Base-by-base conservation (phyloP, 345 rosid genomes). In the Murraya koenigii region DNA sequence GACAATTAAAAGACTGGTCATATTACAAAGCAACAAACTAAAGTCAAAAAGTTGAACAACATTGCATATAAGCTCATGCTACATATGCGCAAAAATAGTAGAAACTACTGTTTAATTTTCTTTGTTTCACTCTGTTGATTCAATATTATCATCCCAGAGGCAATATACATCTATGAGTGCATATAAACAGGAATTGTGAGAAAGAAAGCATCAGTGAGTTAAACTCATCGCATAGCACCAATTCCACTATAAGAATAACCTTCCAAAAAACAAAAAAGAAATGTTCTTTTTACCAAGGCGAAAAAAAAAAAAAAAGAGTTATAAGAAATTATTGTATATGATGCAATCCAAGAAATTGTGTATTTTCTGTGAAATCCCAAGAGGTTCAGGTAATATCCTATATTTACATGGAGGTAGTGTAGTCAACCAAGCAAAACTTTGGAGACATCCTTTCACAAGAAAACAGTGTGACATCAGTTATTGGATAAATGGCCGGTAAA, bases 1-100 rank as follows among this genome's bases (percentile, higher is more conserved):
- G 76, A 58, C 85, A 87, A 61, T 44, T 82, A 75, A 87, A 85
- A 36, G 80, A 68, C 86, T 82, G 85, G 20, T 41, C 69, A 69
- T 61, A 61, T 67, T 56, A 70, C 76, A 83, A 75, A 59, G 59
- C 61, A 85, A 47, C 47, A 59, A 33, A 74, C 8, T 38, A 58
- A 36, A 36, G 71, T 74, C 56, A 77, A 36, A 32, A 75, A 32
- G 65, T 36, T 62, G 41, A 44, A 72, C 19, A 68, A 32, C 58
- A 33, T 30, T 19, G 49, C 39, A 47, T 22, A 23, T 10, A 66
- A 2, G 4, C 32, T 44, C 66, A 63, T 23, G 23, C 6, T 26
- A 55, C 30, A 56, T 28, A 38, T 25, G 38, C 32, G 14, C 8
- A 75, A 60, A 67, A 52, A 52, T 6, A 66, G 11, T 3, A 35